Conservation (phyloP, 2,329 filamentous ascomycete genomes). For the Apiospora koreana region DNA sequence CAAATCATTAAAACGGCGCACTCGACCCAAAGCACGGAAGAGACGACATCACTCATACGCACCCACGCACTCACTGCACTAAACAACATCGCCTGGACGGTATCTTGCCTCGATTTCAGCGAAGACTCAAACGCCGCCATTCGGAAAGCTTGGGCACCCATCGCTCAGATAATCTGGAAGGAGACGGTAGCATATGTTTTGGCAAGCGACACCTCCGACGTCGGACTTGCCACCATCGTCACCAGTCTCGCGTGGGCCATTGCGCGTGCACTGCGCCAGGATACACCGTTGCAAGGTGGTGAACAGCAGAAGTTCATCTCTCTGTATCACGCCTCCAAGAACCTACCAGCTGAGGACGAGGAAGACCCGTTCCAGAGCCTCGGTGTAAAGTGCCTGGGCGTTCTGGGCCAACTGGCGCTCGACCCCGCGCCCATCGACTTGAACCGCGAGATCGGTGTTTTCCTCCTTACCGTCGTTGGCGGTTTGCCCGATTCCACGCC, state of each 20-base stretch:
- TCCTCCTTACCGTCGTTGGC: slow-evolving; percentile 58
- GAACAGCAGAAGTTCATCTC: slow-evolving; percentile 67
- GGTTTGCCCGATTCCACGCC: slow-evolving; percentile 50
- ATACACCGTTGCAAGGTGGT: slow-evolving; percentile 48
- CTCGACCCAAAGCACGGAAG: slow-evolving; percentile 41
- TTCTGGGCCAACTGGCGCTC: slow-evolving; percentile 63
- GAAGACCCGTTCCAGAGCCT: slow-evolving; percentile 63
- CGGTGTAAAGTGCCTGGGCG: slow-evolving; percentile 67
- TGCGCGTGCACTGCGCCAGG: slow-evolving; percentile 53
- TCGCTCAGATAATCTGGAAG: slow-evolving; percentile 58
- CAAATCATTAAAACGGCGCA: slow-evolving; percentile 47
- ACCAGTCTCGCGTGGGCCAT: slow-evolving; percentile 68
- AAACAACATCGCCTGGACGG: slow-evolving; percentile 69
- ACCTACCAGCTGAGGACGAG: slow-evolving; percentile 30
- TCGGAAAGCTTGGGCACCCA: slow-evolving; percentile 53
- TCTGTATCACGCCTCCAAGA: slow-evolving; percentile 61
- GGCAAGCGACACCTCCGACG: slow-evolving; percentile 60
- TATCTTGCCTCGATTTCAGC: slow-evolving; percentile 61
- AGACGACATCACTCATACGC: slow-evolving; percentile 46
- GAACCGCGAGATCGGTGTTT: slow-evolving; percentile 65
- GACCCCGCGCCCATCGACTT: slow-evolving; percentile 52
- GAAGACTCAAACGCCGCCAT: slow-evolving; percentile 54
- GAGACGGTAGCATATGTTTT: slow-evolving; percentile 58
- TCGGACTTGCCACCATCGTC: slow-evolving; percentile 62
- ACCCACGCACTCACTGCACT: slow-evolving; percentile 59